These are phyloP conservation scores for Penicillium capsulatum DNA, from an alignment of 2,329 filamentous ascomycete species.

Conservation along the genomic window DNA sequence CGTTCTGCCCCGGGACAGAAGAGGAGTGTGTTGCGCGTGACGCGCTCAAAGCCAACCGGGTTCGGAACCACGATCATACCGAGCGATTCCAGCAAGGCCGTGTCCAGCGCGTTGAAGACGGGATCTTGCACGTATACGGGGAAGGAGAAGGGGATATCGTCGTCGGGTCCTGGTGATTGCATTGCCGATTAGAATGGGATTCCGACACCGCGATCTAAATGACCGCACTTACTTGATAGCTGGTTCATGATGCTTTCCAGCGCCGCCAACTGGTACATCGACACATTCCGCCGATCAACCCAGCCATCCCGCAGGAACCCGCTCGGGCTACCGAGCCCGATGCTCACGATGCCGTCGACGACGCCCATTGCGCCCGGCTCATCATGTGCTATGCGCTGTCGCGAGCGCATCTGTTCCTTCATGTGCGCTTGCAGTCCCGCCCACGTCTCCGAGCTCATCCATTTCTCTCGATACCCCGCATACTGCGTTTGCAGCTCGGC, in stretches of 20 bases:
- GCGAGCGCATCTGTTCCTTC: constrained; percentile 1
- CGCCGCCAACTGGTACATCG: constrained; percentile 41
- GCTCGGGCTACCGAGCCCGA: constrained; percentile 42
- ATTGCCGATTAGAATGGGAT: no score
- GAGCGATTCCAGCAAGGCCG: constrained; percentile 33
- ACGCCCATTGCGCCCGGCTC: not conserved
- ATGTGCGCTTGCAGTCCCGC: constrained; percentile 14
- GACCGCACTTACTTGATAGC: constrained; percentile 22
- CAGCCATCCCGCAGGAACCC: constrained; percentile 41
- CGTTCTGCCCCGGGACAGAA: constrained; percentile 59
- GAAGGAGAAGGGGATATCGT: constrained; percentile 4
- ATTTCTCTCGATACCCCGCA: constrained; percentile 24
- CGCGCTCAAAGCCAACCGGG: constrained; percentile 51
- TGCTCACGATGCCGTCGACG: constrained; percentile 34
- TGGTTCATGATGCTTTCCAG: constrained; percentile 28
- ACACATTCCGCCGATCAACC: constrained; percentile 41
- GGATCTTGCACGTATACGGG: constrained; percentile 52
- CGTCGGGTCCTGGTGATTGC: no score
- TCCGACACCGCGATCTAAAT: no score
- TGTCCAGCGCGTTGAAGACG: constrained; percentile 48
- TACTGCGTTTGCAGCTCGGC: constrained; percentile 32
- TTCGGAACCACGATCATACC: constrained; percentile 40
- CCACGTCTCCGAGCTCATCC: constrained; percentile 31
- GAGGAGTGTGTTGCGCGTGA: constrained; percentile 51
- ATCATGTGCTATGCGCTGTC: not conserved